Percentiles rank a stretch among this genome's conserved stretches.
Evolutionary conservation across 352 stramenopile species (phyloP).

Genomic region (Phytopythium delawarense): DNA sequence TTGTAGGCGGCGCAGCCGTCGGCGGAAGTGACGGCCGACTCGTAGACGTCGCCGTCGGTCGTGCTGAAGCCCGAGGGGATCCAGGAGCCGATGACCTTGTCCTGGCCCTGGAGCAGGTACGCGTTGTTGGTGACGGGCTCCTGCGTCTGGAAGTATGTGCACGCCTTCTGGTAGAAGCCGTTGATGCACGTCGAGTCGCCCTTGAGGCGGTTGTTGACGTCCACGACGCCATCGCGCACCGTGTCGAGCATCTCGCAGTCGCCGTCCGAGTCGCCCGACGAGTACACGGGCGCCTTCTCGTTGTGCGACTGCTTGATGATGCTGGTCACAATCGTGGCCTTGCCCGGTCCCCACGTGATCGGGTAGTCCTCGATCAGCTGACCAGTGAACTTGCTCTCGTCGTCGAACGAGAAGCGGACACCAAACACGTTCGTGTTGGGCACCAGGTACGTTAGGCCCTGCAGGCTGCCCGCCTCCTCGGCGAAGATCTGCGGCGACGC

Average conservation of each 20-base stretch:
- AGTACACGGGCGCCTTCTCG: conserved; percentile 42
- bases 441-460: conserved; percentile 49
- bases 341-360: conserved; percentile 63
- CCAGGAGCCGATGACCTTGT: conserved; percentile 57
- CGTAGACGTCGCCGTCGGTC: conserved; percentile 47
- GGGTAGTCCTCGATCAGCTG: conserved; percentile 41
- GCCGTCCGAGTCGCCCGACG: conserved; percentile 47
- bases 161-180: conserved; percentile 55
- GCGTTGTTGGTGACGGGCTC: conserved; percentile 40
- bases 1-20: conserved; percentile 34
- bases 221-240: conserved; percentile 51
- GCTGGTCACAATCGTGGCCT: conserved; percentile 43
- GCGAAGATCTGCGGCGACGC: conserved; percentile 55
- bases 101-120: conserved; percentile 61
- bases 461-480: conserved; percentile 33
- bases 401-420: conserved; percentile 47
- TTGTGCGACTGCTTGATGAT: conserved; percentile 42
- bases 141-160: conserved; percentile 35
- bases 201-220: conserved; percentile 67
- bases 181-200: conserved; percentile 45
- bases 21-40: conserved; percentile 31
- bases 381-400: conserved; percentile 36
- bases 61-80: conserved; percentile 65
- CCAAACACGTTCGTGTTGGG: conserved; percentile 46
- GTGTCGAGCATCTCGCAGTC: conserved; percentile 62